phyloP scores from a whole-genome alignment of 371 early-diverging fungal species.

The Actinomortierella ambigua region DNA sequence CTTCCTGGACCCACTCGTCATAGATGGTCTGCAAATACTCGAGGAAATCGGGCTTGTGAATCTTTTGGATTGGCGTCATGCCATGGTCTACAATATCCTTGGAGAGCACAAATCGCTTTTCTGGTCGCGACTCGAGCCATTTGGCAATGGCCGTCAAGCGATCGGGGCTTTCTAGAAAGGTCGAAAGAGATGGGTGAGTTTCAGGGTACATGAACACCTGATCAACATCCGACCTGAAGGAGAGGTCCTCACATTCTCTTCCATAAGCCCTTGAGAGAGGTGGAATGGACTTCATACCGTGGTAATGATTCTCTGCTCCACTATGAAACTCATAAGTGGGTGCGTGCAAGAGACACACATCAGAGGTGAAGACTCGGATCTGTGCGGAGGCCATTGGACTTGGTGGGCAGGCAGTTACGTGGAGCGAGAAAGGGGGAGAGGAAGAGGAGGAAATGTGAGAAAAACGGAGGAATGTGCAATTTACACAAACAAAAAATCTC shows the following conservation, averaged over 20 bases:
- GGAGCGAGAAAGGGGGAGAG: too few species aligned
- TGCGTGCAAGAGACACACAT: conserved; percentile 37
- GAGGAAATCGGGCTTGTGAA: conserved; percentile 65
- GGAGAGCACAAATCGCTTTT: conserved; percentile 20
- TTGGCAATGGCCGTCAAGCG: conserved; percentile 22
- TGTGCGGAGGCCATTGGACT: conserved; percentile 18
- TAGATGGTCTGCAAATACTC: conserved; percentile 62
- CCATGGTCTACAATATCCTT: conserved; percentile 54
- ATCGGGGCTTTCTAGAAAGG: conserved; percentile 40
- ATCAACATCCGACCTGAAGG: background rate
- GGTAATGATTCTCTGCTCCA: conserved; percentile 34
- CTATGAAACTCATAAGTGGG: conserved; percentile 34
- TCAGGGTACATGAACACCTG: background rate
- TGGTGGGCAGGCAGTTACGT: background rate
- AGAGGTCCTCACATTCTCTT: background rate
- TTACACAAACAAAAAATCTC: too few species aligned
- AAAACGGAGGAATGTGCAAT: background rate
- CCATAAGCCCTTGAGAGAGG: background rate
- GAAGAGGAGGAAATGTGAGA: background rate
- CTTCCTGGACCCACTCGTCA: conserved; percentile 60
- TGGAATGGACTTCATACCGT: conserved; percentile 8
- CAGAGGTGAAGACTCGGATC: conserved; percentile 41
- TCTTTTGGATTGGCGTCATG: conserved; percentile 56
- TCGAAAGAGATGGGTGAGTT: too few species aligned
- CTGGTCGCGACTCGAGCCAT: conserved; percentile 19